phyloP scores from a whole-genome alignment of 2,329 filamentous ascomycete genomes.

The Sporothrix schenckii region DNA sequence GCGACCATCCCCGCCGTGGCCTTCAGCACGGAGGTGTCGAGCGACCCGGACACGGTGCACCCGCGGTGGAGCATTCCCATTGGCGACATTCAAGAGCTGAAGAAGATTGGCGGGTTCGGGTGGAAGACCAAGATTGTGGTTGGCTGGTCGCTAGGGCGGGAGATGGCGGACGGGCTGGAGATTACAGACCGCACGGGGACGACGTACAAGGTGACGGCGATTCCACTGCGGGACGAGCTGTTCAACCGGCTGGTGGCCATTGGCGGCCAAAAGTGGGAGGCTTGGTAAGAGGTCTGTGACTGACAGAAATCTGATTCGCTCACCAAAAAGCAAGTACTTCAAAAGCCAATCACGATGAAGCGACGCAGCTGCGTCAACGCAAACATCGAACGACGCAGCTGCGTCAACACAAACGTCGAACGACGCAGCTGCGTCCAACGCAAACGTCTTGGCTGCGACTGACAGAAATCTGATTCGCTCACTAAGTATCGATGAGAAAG shows the following conservation, averaged over 20 bases:
- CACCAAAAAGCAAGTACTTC: no score
- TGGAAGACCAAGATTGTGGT: slow-evolving; percentile 86
- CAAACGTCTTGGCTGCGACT: no score
- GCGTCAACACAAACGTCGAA: no score
- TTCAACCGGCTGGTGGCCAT: slow-evolving; percentile 53
- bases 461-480: no score
- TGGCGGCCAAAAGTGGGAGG: slow-evolving; percentile 81
- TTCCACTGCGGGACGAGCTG: slow-evolving; percentile 72
- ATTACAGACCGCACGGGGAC: slow-evolving; percentile 62
- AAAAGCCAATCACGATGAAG: no score
- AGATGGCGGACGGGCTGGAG: slow-evolving; percentile 75
- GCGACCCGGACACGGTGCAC: slow-evolving; percentile 53
- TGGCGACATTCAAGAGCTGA: slow-evolving; percentile 70
- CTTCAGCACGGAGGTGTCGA: slow-evolving; percentile 55
- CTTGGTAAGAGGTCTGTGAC: slow-evolving; percentile 64
- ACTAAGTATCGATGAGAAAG: no score
- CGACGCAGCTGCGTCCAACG: no score
- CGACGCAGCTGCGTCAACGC: no score
- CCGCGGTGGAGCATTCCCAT: slow-evolving; percentile 67
- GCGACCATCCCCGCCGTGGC: slow-evolving; percentile 69
- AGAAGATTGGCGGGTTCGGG: slow-evolving; percentile 77
- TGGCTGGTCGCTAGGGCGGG: slow-evolving; percentile 73
- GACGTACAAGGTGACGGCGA: slow-evolving; percentile 67
- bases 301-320: no score
- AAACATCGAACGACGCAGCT: no score